Base-by-base conservation (phyloP, 2,329 filamentous ascomycete genomes). In the Microdochium paspali region DNA sequence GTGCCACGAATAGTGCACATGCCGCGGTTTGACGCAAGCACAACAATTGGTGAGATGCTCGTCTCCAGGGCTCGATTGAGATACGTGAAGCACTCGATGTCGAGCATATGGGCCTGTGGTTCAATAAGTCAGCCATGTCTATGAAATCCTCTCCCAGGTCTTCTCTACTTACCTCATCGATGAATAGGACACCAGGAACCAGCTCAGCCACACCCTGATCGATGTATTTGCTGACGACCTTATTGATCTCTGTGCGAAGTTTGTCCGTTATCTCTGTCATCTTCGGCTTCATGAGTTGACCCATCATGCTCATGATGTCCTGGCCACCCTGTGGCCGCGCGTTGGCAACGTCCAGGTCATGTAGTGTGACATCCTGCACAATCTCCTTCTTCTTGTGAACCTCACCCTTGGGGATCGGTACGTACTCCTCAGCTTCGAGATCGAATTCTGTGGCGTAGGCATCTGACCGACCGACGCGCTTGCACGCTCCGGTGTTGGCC, bases 251-350 rank as follows among this genome's bases (percentile, higher is more conserved):
- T 48, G 80, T 75, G 51, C 93, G 82, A 61, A 98, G 73, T 74
- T 98, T 98, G 69, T 98, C 93, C 25, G 93, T 98, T 61, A 98
- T 97, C 67, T 98, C 93, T 5, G 93, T 98, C 83, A 96, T 96
- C 74, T 94, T 94, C 52, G 93, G 93, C 78, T 97, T 97, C 90
- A 97, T 96, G 61, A 98, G 72, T 69, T 98, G 93, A 59, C 93
- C 93, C 91, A 98, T 97, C 93, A 98, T 97, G 73, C 90, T 96
- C 90, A 98, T 97, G 56, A 98, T 95, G 66, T 98, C 93, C 74
- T 98, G 93, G 42, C 93, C 93, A 46, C 93, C 93, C 72, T 97
- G 90, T 4, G 93, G 93, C 59, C 91, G 77, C 13, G 93, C 87
- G 61, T 98, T 98, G 54, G 93, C 93, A 53, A 97, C 85, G 62